Base-by-base conservation (phyloP, 176 grass and related monocot genomes). In the Eragrostis curvula region DNA sequence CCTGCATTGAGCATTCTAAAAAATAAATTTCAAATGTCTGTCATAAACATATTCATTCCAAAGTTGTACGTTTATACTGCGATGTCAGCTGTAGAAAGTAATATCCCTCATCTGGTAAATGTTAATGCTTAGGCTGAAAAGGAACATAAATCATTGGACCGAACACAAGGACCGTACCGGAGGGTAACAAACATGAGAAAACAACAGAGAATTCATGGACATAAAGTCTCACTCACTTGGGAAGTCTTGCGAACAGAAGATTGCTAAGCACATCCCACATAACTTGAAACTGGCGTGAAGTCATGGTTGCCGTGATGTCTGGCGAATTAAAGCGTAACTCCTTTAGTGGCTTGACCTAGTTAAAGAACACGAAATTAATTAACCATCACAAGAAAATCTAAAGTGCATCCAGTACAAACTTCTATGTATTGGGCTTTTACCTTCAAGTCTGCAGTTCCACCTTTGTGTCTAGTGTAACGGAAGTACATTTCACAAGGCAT, bases 401-500 rank as follows among this genome's bases (percentile, higher is more conserved):
- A 24, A 51, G 13, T 62, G 29, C 53, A 86, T 29, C 27, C 63
- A 40, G 30, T 77, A 46, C 21, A 81, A 70, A 70, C n/a, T 66
- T 16, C 0, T 41, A 71, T 9, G 18, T 65, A 80, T 36, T 28
- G 39, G 24, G 16, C 50, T 43, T 74, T 85, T 93, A 98, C 96
- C 89, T 95, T 96, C 83, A 96, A 82, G 77, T 96, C 96, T 82
- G 90, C 89, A 82, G 93, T 96, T 85, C 96, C 93, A 82, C 96
- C 90, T 81, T 99, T 99, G 84, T 99, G 93, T 48, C 96, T 93
- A 23, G 89, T 96, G 79, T 99, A 99, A 53, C 91, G 75, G 80
- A 99, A 96, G 41, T 96, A 99, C 96, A 99, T 99, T 78, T 99
- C 66, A 41, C 96, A 99, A 90, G 96, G 96, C 96, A 94, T 93